A percentile compares a stretch with the other conserved stretches of the same genome.
Evolutionary conservation across 768 basidiomycete genomes (phyloP).

Genomic region (Leucogyrophana mollusca): DNA sequence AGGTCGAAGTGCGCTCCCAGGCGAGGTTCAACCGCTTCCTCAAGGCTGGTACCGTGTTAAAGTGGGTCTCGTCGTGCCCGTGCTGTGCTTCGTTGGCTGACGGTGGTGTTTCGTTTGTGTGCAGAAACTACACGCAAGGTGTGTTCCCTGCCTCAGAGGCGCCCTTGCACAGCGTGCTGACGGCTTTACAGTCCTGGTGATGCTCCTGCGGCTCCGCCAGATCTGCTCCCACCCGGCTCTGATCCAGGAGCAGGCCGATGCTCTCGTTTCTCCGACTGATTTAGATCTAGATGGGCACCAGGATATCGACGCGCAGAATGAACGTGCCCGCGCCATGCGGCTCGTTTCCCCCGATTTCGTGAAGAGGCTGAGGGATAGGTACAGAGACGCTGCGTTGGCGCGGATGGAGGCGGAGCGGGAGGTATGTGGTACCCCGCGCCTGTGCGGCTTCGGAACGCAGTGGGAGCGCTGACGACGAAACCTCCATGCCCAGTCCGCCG

Average conservation of each 20-base stretch:
- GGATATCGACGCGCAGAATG: slow-evolving; percentile 37
- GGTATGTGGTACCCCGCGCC: slow-evolving; percentile 26
- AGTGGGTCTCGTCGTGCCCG: too few species aligned
- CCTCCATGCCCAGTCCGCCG: slow-evolving; percentile 35
- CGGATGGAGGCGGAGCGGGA: slow-evolving; percentile 55
- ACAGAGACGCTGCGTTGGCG: slow-evolving; percentile 38
- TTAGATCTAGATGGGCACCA: slow-evolving; percentile 21
- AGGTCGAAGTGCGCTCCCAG: slow-evolving; percentile 55
- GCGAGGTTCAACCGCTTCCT: slow-evolving; percentile 65
- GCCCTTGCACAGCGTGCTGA: not conserved
- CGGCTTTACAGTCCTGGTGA: slow-evolving; percentile 35
- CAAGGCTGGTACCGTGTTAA: slow-evolving; percentile 63
- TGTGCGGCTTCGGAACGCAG: not conserved
- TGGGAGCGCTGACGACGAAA: not conserved
- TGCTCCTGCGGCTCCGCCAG: slow-evolving; percentile 59
- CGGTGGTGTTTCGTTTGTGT: not conserved
- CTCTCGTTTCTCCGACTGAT: slow-evolving; percentile 43
- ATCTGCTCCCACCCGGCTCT: slow-evolving; percentile 68
- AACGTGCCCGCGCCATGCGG: slow-evolving; percentile 43
- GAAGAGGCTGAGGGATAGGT: slow-evolving; percentile 43
- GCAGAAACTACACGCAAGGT: slow-evolving; percentile 57
- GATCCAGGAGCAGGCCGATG: slow-evolving; percentile 53
- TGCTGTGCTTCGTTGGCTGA: not conserved
- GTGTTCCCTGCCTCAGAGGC: slow-evolving; percentile 28
- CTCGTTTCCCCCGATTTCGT: slow-evolving; percentile 51